phyloP scores from a whole-genome alignment of 495 filamentous ascomycete genomes.

The Xylona heveae region DNA sequence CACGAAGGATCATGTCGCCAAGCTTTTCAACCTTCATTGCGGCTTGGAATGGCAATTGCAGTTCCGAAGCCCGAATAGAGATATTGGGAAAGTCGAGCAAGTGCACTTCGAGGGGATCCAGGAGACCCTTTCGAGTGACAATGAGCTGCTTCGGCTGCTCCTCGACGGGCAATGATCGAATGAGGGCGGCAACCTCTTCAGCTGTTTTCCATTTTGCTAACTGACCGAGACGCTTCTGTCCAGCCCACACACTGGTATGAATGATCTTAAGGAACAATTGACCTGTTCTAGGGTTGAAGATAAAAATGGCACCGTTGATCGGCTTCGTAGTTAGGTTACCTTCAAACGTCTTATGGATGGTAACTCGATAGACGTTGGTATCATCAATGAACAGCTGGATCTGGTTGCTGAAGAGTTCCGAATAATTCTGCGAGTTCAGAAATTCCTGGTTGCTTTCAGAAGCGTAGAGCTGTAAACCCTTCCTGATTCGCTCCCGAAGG shows the following conservation, averaged over 20 bases:
- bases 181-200: slow-evolving; percentile 96
- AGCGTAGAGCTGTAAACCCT: slow-evolving; percentile 94
- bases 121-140: slow-evolving; percentile 88
- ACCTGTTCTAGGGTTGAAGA: slow-evolving; percentile 96
- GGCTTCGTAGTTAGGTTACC: slow-evolving; percentile 98
- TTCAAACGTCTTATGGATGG: slow-evolving; percentile 99
- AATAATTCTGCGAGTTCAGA: slow-evolving; percentile 98
- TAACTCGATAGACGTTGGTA: slow-evolving; percentile 98
- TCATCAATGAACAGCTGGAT: slow-evolving; percentile 99
- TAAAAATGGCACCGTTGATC: slow-evolving; percentile 99
- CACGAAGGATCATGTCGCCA: slow-evolving; percentile 95
- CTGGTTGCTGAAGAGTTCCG: slow-evolving; percentile 96
- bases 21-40: slow-evolving; percentile 99
- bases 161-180: slow-evolving; percentile 90
- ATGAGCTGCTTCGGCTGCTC: slow-evolving; percentile 99
- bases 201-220: slow-evolving; percentile 99
- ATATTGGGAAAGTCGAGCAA: slow-evolving; percentile 98
- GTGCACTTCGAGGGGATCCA: slow-evolving; percentile 96
- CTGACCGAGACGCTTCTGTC: slow-evolving; percentile 97
- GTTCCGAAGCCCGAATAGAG: slow-evolving; percentile 91
- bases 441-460: slow-evolving; percentile 99
- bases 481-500: slow-evolving; percentile 89
- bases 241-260: slow-evolving; percentile 98
- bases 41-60: slow-evolving; percentile 96
- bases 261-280: slow-evolving; percentile 99